Evolutionary conservation across 1,284 basidiomycete genomes (phyloP).

Genomic region (Pholiota adiposa): DNA sequence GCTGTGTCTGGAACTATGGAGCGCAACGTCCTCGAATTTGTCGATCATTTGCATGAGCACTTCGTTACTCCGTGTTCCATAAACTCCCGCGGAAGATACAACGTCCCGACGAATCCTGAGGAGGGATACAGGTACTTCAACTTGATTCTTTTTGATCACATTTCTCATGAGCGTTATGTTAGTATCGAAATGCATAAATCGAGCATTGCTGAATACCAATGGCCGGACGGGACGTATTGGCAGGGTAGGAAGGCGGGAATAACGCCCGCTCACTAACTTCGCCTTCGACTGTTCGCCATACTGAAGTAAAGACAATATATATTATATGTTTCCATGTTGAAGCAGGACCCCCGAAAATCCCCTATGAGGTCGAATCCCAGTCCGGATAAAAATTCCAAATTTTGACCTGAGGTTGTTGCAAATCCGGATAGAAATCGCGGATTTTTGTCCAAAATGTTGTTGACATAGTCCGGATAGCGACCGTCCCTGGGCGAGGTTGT

Average conservation of each 20-base stretch:
- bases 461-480: too few relatives aligned
- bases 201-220: constrained; percentile 77
- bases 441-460: too few relatives aligned
- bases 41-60: constrained; percentile 93
- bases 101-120: constrained; percentile 66
- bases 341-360: too few relatives aligned
- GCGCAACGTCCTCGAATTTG: constrained; percentile 89
- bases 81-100: constrained; percentile 85
- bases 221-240: constrained; percentile 80
- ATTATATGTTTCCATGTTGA: too few relatives aligned
- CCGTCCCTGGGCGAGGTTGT: too few relatives aligned
- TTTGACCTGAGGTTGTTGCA: too few relatives aligned
- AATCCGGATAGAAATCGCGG: too few relatives aligned
- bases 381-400: too few relatives aligned
- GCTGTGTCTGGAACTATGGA: constrained; percentile 91
- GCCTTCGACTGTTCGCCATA: not conserved
- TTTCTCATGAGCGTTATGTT: constrained; percentile 5
- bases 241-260: constrained; percentile 10
- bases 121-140: constrained; percentile 72
- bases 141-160: not conserved
- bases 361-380: too few relatives aligned
- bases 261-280: not conserved
- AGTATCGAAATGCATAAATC: constrained; percentile 79
- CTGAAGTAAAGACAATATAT: too few relatives aligned
- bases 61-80: constrained; percentile 91